Base-by-base conservation (phyloP, 495 filamentous ascomycete genomes). In the Thermothielavioides terrestris region DNA sequence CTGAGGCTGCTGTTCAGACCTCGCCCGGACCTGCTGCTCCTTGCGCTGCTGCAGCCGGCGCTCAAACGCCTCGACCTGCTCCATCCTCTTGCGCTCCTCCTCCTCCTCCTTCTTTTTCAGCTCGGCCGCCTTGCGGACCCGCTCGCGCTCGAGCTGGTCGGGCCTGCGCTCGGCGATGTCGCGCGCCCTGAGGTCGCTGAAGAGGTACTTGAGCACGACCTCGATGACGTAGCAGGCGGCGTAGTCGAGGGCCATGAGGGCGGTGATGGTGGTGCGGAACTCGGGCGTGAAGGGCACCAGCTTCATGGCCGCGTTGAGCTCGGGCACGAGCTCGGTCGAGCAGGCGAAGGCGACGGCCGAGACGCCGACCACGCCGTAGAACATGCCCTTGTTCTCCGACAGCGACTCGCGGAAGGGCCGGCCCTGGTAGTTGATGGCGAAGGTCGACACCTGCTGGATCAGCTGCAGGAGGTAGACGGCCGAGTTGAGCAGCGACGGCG, bases 391-490 rank as follows among this genome's bases (percentile, higher is more conserved):
- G 72, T 99, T 99, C 73, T 97, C 94, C 1, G 84, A 80, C 45
- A 99, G 88, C 8, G 85, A 84, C 68, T 99, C 92, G 48, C 92
- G 85, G 82, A 99, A 99, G 3, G 92, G 92, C 20, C 92, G 85
- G 47, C 92, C 92, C 67, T 99, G 92, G 72, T 99, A 99, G 75
- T 99, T 99, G 77, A 97, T 92, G 31, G 92, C 90, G 62, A 99
- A 99, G 8, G 92, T 99, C 10, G 92, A 97, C 61, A 99, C 95
- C 63, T 99, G 94, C 68, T 99, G 92, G 69, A 99, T 97, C 37
- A 99, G 79, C 60, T 97, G 94, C 3, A 99, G 81, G 36, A 99
- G 87, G 70, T 99, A 99, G 58, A 99, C 87, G 45, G 94, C 92
- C 50, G 82, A 88, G 75, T 99, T 99, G 61, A 99, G 82, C 10